These are phyloP conservation scores for Saraca asoca DNA, from an alignment of 331 rosid genomes.

Conservation along the genomic window DNA sequence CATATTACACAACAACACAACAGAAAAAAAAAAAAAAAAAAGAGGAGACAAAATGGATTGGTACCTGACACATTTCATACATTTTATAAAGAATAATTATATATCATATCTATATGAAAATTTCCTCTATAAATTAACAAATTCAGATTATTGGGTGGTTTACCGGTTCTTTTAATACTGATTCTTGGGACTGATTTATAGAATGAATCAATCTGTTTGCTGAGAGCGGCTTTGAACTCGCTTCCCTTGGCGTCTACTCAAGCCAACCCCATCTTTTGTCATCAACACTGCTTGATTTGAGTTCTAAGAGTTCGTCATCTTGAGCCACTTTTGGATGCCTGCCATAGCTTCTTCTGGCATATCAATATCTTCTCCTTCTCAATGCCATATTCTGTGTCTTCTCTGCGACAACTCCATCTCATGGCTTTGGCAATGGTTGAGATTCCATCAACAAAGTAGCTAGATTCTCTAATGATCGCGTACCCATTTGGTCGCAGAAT, in stretches of 20 bases:
- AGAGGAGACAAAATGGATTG: conserved; percentile 20
- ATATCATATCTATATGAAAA: conserved; percentile 38
- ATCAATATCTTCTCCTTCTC: conserved; percentile 84
- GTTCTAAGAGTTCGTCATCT: conserved; percentile 49
- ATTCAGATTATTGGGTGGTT: conserved; percentile 54
- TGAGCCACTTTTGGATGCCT: conserved; percentile 58
- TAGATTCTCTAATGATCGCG: conserved; percentile 77
- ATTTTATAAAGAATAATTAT: conserved; percentile 43
- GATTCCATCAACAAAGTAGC: conserved; percentile 74
- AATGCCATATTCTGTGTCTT: conserved; percentile 61
- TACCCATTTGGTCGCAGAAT: conserved; percentile 76
- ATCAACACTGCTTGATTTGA: neutral
- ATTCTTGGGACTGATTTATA: conserved; percentile 28
- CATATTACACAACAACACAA: conserved; percentile 32
- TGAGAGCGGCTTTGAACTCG: conserved; percentile 44
- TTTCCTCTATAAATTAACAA: conserved; percentile 46
- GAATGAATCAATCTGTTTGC: conserved; percentile 47
- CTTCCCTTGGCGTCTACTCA: conserved; percentile 41
- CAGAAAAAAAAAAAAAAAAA: conserved; percentile 8
- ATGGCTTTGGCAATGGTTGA: conserved; percentile 65
- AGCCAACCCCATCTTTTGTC: conserved; percentile 27
- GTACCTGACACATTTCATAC: conserved; percentile 40
- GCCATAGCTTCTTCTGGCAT: conserved; percentile 90
- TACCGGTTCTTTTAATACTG: neutral
- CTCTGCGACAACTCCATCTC: conserved; percentile 83